Evolutionary conservation across 331 rosid species (phyloP).

Genomic region (Malus hybrid): DNA sequence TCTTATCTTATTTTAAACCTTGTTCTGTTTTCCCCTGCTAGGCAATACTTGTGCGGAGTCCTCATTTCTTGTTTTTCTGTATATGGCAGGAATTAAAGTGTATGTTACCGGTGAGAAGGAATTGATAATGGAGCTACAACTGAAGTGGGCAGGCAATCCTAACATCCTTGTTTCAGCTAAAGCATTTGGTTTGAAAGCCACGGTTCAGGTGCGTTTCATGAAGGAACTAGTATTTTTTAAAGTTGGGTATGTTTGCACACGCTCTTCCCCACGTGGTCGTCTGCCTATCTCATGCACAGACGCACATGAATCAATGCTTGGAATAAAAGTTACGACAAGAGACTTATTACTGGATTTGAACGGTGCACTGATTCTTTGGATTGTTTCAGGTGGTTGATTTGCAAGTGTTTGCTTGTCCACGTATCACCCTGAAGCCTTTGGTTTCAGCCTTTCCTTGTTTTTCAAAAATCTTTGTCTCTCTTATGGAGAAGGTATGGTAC

Average conservation of each 20-base stretch:
- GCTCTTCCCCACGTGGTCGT: neutral
- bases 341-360: neutral
- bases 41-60: neutral
- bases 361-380: conserved; percentile 12
- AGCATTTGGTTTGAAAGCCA: conserved; percentile 91
- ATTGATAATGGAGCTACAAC: conserved; percentile 63
- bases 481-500: conserved; percentile 80
- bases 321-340: neutral
- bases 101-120: conserved; percentile 81
- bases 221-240: neutral
- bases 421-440: conserved; percentile 85
- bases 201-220: conserved; percentile 57
- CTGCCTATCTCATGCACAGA: neutral
- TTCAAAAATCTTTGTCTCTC: conserved; percentile 71
- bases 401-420: conserved; percentile 87
- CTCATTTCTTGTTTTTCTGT: conserved; percentile 7
- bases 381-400: conserved; percentile 66
- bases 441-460: conserved; percentile 88
- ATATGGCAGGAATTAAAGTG: conserved; percentile 79
- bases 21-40: neutral
- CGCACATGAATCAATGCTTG: neutral
- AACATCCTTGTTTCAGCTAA: conserved; percentile 58
- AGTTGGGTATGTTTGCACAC: neutral
- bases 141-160: conserved; percentile 99
- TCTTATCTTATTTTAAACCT: neutral